Evolutionary conservation across 2,329 filamentous ascomycete genomes (phyloP), one percentile per base, ranked within the genome.

Genomic region (Coniochaeta ligniaria): DNA sequence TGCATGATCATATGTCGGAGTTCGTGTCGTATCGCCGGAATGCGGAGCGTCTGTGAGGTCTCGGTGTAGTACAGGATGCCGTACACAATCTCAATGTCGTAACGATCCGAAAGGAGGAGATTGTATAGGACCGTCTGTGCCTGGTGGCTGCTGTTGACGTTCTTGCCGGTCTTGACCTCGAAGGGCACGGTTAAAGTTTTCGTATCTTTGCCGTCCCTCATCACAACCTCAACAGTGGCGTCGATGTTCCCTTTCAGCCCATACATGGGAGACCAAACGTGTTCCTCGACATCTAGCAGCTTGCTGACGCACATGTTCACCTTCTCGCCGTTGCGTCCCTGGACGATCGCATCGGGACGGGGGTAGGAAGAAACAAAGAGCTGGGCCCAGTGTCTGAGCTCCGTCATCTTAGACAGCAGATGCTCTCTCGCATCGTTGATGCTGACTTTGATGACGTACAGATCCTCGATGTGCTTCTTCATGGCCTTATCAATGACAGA

Each of bases 161-260:
- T 90, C 70, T 89, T 92, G 35, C 95, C 95, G 0, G 95, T 98
- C 75, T 99, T 99, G 68, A 99, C 84, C 71, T 99, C 95, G 65
- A 99, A 91, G 0, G 95, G 95, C 4, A 96, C 91, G 0, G 93
- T 93, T 63, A 98, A 78, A 6, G 84, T 90, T 63, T 85, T 85
- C 55, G 79, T 75, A 33, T 83, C 80, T n/a, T 82, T 77, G 28
- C 86, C 84, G 60, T 96, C 89, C 60, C 84, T 79, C 79, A 97
- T 90, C 0, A 84, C 85, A 17, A 95, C 89, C 75, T 99, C 91
- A 1, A 99, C 90, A 0, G 95, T 98, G 31, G 95, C 95, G 75
- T 99, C 95, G 62, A 99, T 95, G 67, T 98, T 99, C 33, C 95
- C 95, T 73, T 99, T 99, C 17, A 99, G 80, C 0, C 95, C 95